Percentiles rank a stretch among this genome's conserved stretches.
Evolutionary conservation across 2,329 filamentous ascomycete genomes (phyloP).

Genomic region (Orbilia ellipsospora): DNA sequence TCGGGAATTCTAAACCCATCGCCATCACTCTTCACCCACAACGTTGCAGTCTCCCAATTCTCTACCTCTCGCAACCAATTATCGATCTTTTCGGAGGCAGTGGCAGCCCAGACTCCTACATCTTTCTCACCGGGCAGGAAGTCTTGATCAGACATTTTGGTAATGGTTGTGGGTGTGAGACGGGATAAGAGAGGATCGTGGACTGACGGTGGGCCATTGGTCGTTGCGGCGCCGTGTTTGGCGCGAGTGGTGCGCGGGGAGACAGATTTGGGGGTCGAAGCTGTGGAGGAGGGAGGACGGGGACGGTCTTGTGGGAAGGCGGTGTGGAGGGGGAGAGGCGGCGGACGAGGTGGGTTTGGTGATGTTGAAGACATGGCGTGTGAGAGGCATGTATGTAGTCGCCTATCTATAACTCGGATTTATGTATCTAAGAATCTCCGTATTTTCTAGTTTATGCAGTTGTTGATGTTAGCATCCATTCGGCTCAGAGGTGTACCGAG

Average conservation of each 20-base stretch:
- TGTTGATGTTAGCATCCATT: too few relatives aligned
- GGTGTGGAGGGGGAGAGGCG: neutral
- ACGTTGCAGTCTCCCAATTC: conserved; percentile 66
- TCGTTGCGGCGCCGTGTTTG: conserved; percentile 22
- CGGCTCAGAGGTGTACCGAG: too few relatives aligned
- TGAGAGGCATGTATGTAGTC: neutral
- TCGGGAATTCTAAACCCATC: conserved; percentile 60
- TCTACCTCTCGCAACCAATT: conserved; percentile 80
- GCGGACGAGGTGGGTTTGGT: neutral
- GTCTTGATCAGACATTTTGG: conserved; percentile 56
- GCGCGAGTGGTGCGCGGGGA: conserved; percentile 53
- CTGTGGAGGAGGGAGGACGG: conserved; percentile 1
- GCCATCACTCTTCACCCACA: conserved; percentile 62
- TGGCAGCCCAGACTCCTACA: conserved; percentile 76
- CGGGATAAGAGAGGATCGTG: conserved; percentile 57
- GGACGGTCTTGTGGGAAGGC: conserved; percentile 5
- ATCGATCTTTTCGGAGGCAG: conserved; percentile 76
- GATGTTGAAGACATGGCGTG: conserved; percentile 8
- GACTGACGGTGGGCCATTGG: conserved; percentile 31
- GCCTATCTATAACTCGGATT: too few relatives aligned
- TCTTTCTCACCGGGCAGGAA: conserved; percentile 70
- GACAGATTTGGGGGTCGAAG: conserved; percentile 49
- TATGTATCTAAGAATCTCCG: too few relatives aligned
- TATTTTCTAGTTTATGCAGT: too few relatives aligned
- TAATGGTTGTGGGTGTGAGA: conserved; percentile 57